Base-by-base conservation (phyloP, 73 alveolate genomes). In the Durusdinium trenchii region DNA sequence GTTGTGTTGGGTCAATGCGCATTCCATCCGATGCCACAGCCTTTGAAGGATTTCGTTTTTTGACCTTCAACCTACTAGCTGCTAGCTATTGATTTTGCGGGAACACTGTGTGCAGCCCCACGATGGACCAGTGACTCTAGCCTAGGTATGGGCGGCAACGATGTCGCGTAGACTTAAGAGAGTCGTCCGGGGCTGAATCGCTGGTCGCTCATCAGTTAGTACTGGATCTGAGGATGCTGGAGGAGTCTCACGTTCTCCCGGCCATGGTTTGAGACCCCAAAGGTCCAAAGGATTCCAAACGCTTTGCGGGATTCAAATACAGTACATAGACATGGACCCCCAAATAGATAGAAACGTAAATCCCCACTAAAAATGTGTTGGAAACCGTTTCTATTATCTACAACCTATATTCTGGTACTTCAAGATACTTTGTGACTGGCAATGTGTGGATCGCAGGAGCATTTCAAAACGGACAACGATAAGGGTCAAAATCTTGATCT, bases 81-180 rank as follows among this genome's bases (percentile, higher is more conserved):
- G 35, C 35, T 73, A 2, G 42, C 73, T 1, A 23, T 60, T 60
- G 73, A 60, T 23, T 60, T 23, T n/a, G n/a, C n/a, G n/a, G n/a
- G n/a, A n/a, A n/a, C n/a, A n/a, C n/a, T n/a, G n/a, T n/a, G n/a
- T n/a, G n/a, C n/a, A n/a, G n/a, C n/a, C n/a, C n/a, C n/a, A n/a
- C n/a, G n/a, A n/a, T n/a, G n/a, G n/a, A n/a, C n/a, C n/a, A n/a
- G 3, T 10, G 62, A 45, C 89, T 78, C 43, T 18, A n/a, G 36
- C 50, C 84, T 51, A 84, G 94, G 94, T 84, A 84, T 84, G 94
- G 94, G 54, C 48, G 94, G 26, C 94, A 84, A 36, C 94, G 94
- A n/a, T 84, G 94, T 36, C 73, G 94, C 7, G 94, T 84, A 38
- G 94, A 84, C 94, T 84, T 84, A 51, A n/a, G 94, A 6, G 94